Base-by-base conservation (phyloP, 1,139 yeast species). In the Kodamaea ohmeri region DNA sequence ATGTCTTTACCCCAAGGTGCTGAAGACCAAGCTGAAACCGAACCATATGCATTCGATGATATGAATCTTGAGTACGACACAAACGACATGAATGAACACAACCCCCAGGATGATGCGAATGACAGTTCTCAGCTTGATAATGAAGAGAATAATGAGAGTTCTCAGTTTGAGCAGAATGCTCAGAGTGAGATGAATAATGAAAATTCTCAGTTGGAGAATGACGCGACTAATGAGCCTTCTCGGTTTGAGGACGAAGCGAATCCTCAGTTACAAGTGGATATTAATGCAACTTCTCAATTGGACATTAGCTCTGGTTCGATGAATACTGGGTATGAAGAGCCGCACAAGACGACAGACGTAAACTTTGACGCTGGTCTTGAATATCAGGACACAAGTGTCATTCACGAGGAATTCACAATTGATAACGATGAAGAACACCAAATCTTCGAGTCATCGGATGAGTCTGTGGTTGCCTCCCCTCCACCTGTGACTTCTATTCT, bases 401-500 rank as follows among this genome's bases (percentile, higher is more conserved):
- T 53, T 3, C 53, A 47, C 15, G 58, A 52, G 30, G 56, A 53
- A 31, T 53, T 51, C 31, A 51, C 52, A 2, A 25, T 52, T 6
- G 51, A 45, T 13, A 40, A 51, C 32, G 46, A 43, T 24, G 29
- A 31, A 4, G 34, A 27, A 17, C 38, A 40, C 15, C 19, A 31
- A 6, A 22, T 35, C 6, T 32, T 37, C 25, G 42, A 39, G 30
- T 34, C 37, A 9, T 35, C 36, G 3, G 36, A 35, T 4, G 36
- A 32, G 6, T 34, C 38, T 11, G 38, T 25, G 6, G 22, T 16
- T 16, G 18, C n/a, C 3, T 9, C 14, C 14, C 25, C 33, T 3
- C 33, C 37, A 11, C 37, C 32, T 20, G 17, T 15, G 17, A 35
- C 20, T 6, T 17, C 22, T 6, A 18, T 19, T 7, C 6, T 5